Evolutionary conservation across 2,329 filamentous ascomycete species (phyloP).

Genomic region (Colletotrichum cuscutae): DNA sequence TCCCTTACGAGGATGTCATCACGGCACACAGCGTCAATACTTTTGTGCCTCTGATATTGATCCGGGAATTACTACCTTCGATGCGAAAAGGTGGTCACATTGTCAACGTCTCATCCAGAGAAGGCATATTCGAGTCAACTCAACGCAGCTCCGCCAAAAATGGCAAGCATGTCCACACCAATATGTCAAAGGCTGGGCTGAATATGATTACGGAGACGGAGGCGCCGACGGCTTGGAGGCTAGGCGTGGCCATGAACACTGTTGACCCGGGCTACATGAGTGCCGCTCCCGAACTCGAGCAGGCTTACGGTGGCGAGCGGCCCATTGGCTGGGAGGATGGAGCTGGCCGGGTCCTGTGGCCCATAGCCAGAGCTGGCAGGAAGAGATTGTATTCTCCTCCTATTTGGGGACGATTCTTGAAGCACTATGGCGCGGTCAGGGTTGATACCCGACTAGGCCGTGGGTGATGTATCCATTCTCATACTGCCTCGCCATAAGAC

Average conservation of each 20-base stretch:
- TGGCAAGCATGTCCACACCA: constrained; percentile 50
- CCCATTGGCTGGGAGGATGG: constrained; percentile 51
- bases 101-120: constrained; percentile 47
- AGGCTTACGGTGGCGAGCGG: constrained; percentile 38
- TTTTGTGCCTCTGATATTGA: constrained; percentile 50
- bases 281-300: constrained; percentile 44
- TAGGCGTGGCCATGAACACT: constrained; percentile 48
- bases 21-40: constrained; percentile 49
- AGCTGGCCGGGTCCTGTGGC: constrained; percentile 48
- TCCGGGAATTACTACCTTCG: constrained; percentile 46
- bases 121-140: constrained; percentile 45
- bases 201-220: constrained; percentile 54
- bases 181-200: constrained; percentile 52
- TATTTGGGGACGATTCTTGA: constrained; percentile 1
- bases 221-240: constrained; percentile 43
- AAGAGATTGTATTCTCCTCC: not conserved
- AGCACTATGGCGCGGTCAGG: not conserved
- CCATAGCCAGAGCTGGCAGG: constrained; percentile 33
- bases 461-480: not conserved
- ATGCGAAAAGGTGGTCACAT: constrained; percentile 44
- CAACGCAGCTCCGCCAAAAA: constrained; percentile 38
- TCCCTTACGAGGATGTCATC: constrained; percentile 51
- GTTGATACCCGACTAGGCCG: not conserved
- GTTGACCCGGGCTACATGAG: constrained; percentile 52
- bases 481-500: not conserved